Evolutionary conservation across 805 yeast genomes (phyloP).

Genomic region (Barnettozyma populi): DNA sequence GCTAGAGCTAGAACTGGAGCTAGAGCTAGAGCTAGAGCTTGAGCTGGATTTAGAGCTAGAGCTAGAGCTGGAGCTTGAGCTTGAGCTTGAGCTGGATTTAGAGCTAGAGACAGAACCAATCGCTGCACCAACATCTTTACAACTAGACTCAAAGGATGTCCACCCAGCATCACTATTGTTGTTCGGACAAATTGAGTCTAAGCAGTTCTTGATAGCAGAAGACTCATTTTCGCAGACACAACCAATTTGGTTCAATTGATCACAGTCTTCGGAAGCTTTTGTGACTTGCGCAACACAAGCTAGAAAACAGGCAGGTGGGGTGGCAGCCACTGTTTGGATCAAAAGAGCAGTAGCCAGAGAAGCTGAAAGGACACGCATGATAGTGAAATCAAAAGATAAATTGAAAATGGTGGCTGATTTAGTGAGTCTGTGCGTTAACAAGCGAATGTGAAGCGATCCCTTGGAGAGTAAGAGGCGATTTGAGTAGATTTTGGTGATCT

Average conservation of each 20-base stretch:
- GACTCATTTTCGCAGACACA: constrained; percentile 65
- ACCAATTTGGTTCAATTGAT: constrained; percentile 52
- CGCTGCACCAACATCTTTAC: constrained; percentile 40
- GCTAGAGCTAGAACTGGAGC: constrained; percentile 9
- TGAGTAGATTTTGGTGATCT: background rate
- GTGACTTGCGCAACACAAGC: constrained; percentile 80
- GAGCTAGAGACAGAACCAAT: constrained; percentile 6
- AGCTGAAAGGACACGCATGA: constrained; percentile 4
- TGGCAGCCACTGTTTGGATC: constrained; percentile 34
- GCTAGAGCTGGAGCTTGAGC: constrained; percentile 11
- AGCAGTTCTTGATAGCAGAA: constrained; percentile 52
- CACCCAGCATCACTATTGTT: constrained; percentile 55
- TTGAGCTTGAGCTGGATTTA: constrained; percentile 11
- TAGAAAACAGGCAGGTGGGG: constrained; percentile 89
- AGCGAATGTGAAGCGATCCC: background rate
- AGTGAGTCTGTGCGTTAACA: background rate
- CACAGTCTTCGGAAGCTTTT: constrained; percentile 46
- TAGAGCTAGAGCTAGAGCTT: constrained; percentile 8
- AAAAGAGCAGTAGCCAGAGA: constrained; percentile 15
- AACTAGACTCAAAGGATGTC: constrained; percentile 48
- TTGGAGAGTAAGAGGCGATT: background rate
- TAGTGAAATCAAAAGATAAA: background rate
- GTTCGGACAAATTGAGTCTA: constrained; percentile 63
- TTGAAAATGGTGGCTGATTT: too few relatives aligned
- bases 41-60: constrained; percentile 10